Evolutionary conservation across 495 filamentous ascomycete species (phyloP), one percentile per base, ranked within the genome.

Genomic region (Amniculicola lignicola): DNA sequence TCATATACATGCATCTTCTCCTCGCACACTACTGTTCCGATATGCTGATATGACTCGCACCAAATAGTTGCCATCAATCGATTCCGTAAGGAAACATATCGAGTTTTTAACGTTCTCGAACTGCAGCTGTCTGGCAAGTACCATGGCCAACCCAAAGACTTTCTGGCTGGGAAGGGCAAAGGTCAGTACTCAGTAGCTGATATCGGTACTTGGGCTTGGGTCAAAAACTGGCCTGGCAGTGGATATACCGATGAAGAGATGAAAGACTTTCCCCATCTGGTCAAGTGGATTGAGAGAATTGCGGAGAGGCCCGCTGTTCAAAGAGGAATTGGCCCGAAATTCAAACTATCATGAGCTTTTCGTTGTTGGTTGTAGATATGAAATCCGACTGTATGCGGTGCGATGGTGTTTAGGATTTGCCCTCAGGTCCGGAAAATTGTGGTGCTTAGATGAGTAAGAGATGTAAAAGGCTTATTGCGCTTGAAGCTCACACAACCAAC

Each of bases 151-250:
- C 70, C 74, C 12, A 68, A 71, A 9, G 78, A 81, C 3, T 81
- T 76, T 43, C 66, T 81, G 12, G 78, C 76, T 2, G 78, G 78
- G 3, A 76, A 74, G 10, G 78, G 78, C 16, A 77, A 75, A 48
- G 78, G 78, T 5, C 79, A 77, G 59, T 81, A 79, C 60, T 71
- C 69, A 15, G 65, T 80, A 2, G 77, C 78, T 31, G 78, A 81
- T 51, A 81, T 81, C 19, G 75, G 75, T 36, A 75, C 78, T 0
- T 81, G 77, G 77, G 67, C 77, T n/a, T 79, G 76, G 77, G 68
- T 81, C 7, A 79, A 75, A 48, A 67, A 61, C 3, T 80, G 70
- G 68, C 57, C 68, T 42, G 51, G 62, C 22, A 65, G 51, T 21
- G 74, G 75, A 0, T 74, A 77, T 46, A 75, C 69, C 2, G 48